These are phyloP conservation scores for Lentinula detonsa DNA, from an alignment of 768 basidiomycete species.

Conservation along the genomic window DNA sequence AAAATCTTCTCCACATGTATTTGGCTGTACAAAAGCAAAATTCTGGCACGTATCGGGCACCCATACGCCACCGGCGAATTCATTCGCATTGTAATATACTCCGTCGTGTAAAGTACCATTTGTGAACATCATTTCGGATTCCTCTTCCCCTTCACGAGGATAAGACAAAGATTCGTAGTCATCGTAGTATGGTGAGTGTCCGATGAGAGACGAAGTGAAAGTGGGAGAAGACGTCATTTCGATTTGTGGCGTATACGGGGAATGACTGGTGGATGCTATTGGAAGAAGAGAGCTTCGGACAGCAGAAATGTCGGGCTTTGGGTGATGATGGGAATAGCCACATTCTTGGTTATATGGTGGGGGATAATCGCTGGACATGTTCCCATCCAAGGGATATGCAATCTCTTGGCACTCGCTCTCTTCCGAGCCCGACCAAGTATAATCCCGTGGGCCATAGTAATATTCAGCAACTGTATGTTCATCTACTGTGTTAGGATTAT, in stretches of 20 bases:
- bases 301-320: not conserved
- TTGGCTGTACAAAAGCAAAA: not conserved
- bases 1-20: not conserved
- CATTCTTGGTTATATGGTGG: not conserved
- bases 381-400: not conserved
- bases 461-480: not conserved
- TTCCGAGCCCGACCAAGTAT: not conserved
- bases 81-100: not conserved
- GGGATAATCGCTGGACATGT: not conserved
- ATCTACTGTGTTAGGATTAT: not conserved
- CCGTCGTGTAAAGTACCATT: not conserved
- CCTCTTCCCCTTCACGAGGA: not conserved
- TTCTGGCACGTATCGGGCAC: not conserved
- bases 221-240: not conserved
- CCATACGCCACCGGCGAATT: not conserved
- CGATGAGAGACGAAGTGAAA: not conserved
- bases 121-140: not conserved
- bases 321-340: not conserved
- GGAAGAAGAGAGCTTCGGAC: not conserved
- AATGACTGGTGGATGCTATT: not conserved
- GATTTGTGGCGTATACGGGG: not conserved
- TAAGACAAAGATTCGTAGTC: not conserved
- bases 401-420: not conserved
- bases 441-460: not conserved
- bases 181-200: not conserved